Conservation (phyloP, 2,329 filamentous ascomycete genomes). For the Thielaviopsis populi region DNA sequence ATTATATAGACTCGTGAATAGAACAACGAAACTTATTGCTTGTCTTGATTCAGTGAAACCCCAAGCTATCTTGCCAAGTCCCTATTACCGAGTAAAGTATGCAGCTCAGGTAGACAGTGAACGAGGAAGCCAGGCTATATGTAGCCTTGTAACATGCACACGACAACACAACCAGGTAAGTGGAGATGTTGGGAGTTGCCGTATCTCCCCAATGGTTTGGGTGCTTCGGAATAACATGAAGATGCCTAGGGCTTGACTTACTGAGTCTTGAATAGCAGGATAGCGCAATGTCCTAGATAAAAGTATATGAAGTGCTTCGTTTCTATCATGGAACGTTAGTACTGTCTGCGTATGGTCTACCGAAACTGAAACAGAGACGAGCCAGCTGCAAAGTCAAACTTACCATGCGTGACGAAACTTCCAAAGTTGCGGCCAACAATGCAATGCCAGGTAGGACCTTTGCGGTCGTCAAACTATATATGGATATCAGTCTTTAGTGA, state of each 20-base stretch:
- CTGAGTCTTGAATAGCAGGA: constrained; percentile 98
- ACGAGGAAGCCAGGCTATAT: too few relatives aligned
- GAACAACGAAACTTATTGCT: too few relatives aligned
- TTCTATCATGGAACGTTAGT: constrained; percentile 38
- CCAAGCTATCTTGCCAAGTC: too few relatives aligned
- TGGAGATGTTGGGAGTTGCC: not conserved
- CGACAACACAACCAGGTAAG: too few relatives aligned
- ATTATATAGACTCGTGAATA: too few relatives aligned
- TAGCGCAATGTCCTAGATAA: constrained; percentile 96
- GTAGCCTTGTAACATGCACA: too few relatives aligned
- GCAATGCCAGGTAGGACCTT: constrained; percentile 98
- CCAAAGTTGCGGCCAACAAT: constrained; percentile 98
- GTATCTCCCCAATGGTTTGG: not conserved
- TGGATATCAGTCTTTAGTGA: not conserved
- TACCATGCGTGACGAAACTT: constrained; percentile 96
- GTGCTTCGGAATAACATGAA: too few relatives aligned
- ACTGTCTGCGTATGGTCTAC: not conserved
- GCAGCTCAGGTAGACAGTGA: too few relatives aligned
- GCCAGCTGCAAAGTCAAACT: constrained; percentile 20
- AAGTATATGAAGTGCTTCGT: constrained; percentile 99
- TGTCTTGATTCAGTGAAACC: too few relatives aligned
- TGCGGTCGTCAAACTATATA: constrained; percentile 78
- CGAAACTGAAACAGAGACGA: not conserved
- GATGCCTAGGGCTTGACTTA: constrained; percentile 30
- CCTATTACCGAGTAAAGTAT: too few relatives aligned